Conservation (phyloP, 495 filamentous ascomycete species). For the Ascodesmis nigricans region DNA sequence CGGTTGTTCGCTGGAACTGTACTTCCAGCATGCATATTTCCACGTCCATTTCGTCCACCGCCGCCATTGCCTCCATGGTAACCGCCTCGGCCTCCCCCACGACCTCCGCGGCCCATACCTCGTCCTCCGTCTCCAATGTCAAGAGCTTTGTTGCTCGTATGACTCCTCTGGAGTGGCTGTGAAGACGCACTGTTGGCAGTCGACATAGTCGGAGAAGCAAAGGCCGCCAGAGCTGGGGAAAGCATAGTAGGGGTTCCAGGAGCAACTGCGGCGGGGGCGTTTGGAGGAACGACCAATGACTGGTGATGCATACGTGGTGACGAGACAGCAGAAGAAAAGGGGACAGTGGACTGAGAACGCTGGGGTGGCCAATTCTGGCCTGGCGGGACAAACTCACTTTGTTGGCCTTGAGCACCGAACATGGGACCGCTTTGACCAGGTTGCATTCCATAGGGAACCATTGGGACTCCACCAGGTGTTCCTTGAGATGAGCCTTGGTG, state of each 20-base stretch:
- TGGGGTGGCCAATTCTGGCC: constrained; percentile 18
- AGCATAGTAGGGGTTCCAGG: constrained; percentile 10
- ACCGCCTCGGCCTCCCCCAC: constrained; percentile 5
- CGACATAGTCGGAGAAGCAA: constrained; percentile 13
- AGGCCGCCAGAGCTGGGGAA: constrained; percentile 13
- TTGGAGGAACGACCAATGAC: constrained; percentile 11
- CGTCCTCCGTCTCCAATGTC: constrained; percentile 5
- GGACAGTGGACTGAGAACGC: constrained; percentile 18
- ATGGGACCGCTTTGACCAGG: constrained; percentile 20
- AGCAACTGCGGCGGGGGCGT: constrained; percentile 10
- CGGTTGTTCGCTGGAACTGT: constrained; percentile 7
- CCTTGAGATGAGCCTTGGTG: constrained; percentile 29
- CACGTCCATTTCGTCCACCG: constrained; percentile 2
- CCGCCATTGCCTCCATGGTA: constrained; percentile 3
- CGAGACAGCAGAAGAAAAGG: constrained; percentile 11
- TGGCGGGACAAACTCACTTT: constrained; percentile 21
- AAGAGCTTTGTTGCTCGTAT: constrained; percentile 11
- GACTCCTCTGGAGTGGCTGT: constrained; percentile 16
- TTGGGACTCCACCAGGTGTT: constrained; percentile 19
- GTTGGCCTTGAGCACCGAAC: constrained; percentile 18
- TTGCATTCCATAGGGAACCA: constrained; percentile 22
- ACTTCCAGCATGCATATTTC: constrained; percentile 5
- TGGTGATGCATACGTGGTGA: constrained; percentile 12
- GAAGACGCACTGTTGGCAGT: constrained; percentile 11
- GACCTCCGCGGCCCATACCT: constrained; percentile 3